Base-by-base conservation (phyloP, 306 rosid genomes). In the Acacia melanoxylon region DNA sequence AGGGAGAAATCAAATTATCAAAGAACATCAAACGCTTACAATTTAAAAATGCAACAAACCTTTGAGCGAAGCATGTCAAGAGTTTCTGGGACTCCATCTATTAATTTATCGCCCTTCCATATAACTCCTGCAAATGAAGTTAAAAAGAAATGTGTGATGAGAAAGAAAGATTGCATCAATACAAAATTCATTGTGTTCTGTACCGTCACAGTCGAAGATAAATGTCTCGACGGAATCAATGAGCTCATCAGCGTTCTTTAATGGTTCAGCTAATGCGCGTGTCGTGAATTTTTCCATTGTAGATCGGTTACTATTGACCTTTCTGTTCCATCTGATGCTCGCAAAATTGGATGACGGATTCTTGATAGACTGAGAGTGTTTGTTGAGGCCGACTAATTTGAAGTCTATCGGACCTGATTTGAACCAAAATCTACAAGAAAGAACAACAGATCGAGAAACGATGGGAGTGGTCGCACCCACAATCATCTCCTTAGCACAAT, bases 91-190 rank as follows among this genome's bases (percentile, higher is more conserved):
- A 96, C 99, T 79, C 99, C 98, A 76, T 87, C 96, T 58, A 96
- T 96, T 51, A 96, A 92, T 51, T 86, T 96, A 73, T 96, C 99
- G 54, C 99, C 99, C 84, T 96, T 93, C 99, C 99, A 96, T 89
- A 96, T 96, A 86, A 96, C 99, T 66, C 99, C 99, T 96, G 88
- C 85, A 84, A 77, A 80, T 37, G 22, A 85, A 49, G 71, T 63
- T 46, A 56, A 56, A 31, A 6, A 48, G 20, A 63, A 71, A 63
- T 56, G 56, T 72, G 52, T 15, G 40, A 56, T 5, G 41, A 37
- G 41, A 37, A 37, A 6, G 41, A 37, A 37, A 37, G 41, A 37
- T 37, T 37, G 1, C 8, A 37, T 37, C 41, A 37, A 37, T 37
- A 5, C 41, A 37, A 37, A 37, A 37, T 37, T 37, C 41, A 37